Base-by-base conservation (phyloP, 2,329 filamentous ascomycete species). In the Exophiala dermatitidis region DNA sequence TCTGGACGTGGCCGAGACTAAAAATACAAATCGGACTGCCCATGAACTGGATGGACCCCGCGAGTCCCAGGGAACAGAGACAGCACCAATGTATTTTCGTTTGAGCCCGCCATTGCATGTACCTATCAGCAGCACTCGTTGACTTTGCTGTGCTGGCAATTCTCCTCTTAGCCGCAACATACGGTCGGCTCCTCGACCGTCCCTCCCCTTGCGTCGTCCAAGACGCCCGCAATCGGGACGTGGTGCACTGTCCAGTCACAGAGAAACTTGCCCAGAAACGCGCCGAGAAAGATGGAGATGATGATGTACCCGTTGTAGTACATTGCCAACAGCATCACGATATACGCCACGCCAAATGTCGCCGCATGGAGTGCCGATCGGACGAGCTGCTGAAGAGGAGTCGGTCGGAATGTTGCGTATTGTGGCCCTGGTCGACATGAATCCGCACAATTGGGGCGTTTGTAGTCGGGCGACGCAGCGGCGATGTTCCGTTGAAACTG, bases 201-300 rank as follows among this genome's bases (percentile, higher is more conserved):
- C 40, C 31, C 33, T 34, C 43, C 36, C 8, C 32, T 50, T 10
- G 32, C 33, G 9, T 19, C 26, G 8, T 52, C 45, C 28, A 46
- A 29, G n/a, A 37, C 26, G 4, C 29, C 43, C 10, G 48, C 51
- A 12, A 58, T 19, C 3, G 54, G 55, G 86, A 84, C 48, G 43
- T 36, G 58, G 9, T 58, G 47, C 3, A 57, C 48, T 44, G 54
- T 52, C 85, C 86, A 90, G 31, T 82, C 79, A 66, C 88, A 91
- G 54, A 87, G 65, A 59, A 90, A 88, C 8, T 79, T 76, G 33
- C 36, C 36, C 5, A 38, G 10, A 12, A 38, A 38, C 6, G 36
- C 36, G 1, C 88, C 88, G 51, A 91, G 78, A 57, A 93, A 80
- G 67, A 93, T 88, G 61, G 82, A 88, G 54, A 93, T 84, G 67